Evolutionary conservation across 2,329 filamentous ascomycete species (phyloP), one percentile per base, ranked within the genome.

Genomic region (Orbilia quercus): DNA sequence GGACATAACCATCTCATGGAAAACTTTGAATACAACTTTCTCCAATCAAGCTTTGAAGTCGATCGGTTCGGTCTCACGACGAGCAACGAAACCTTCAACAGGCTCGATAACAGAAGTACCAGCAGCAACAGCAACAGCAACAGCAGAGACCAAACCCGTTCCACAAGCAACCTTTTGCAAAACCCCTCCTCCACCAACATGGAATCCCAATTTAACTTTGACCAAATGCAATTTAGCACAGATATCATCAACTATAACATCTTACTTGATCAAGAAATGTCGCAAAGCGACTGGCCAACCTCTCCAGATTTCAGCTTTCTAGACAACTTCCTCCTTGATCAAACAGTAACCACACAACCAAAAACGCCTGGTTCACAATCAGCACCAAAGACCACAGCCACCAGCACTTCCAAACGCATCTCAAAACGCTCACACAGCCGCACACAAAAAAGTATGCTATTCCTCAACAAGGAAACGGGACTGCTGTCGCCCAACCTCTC

Each of bases 391-490:
- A 53, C 7, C 14, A 45, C 16, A n/a, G n/a, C n/a, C n/a, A n/a
- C n/a, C n/a, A n/a, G n/a, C 34, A 53, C 22, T 36, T 54, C 28
- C 3, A 65, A 44, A 50, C 25, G 23, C 16, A 31, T 40, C 28
- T 38, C 53, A 28, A 65, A 60, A 44, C 59, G 60, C 38, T 51
- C 45, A 44, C 58, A 53, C 28, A 47, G 38, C 18, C 36, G 18
- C 22, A 44, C 54, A 25, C 23, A 66, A 18, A 66, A 42, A 60
- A 72, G 58, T 25, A 72, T 72, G 66, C 51, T 72, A 23, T 64
- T 72, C 57, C 40, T 63, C 18, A 70, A 70, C 51, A 59, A 54
- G 45, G 51, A 64, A 54, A 65, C 69, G 7, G 48, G 60, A 22
- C 36, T 62, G 40, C 40, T 73, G 20, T 66, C 60, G 31, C 47